Conservation (phyloP, 2,329 filamentous ascomycete genomes). For the Colletotrichum musicola region DNA sequence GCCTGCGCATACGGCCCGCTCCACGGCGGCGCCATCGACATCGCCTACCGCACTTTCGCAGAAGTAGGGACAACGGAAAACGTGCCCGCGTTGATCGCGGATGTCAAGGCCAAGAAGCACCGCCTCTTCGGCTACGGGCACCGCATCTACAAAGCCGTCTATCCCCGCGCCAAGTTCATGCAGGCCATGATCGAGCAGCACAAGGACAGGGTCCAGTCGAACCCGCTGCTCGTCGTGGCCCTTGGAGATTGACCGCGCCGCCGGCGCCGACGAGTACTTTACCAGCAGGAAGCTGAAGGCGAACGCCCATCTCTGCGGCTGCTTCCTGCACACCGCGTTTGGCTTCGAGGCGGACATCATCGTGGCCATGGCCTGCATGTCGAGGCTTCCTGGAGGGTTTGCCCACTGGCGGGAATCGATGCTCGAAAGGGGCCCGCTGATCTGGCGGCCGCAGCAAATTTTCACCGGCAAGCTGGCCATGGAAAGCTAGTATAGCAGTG, state of each 20-base stretch:
- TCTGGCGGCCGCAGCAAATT: constrained; percentile 48
- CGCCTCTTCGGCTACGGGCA: constrained; percentile 60
- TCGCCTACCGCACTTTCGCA: constrained; percentile 57
- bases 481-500: background rate
- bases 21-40: constrained; percentile 63
- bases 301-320: constrained; percentile 59
- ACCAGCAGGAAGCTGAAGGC: constrained; percentile 51
- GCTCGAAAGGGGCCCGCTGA: constrained; percentile 44
- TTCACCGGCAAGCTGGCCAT: constrained; percentile 18
- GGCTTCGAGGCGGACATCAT: constrained; percentile 43
- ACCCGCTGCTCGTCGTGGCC: constrained; percentile 52
- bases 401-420: constrained; percentile 48
- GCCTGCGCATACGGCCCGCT: constrained; percentile 43
- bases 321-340: constrained; percentile 56
- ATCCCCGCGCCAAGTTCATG: constrained; percentile 52
- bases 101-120: constrained; percentile 54
- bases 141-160: constrained; percentile 51
- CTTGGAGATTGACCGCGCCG: constrained; percentile 53
- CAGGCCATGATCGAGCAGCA: constrained; percentile 43
- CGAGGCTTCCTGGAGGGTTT: constrained; percentile 44
- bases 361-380: constrained; percentile 45
- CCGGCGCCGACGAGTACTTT: constrained; percentile 53
- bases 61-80: constrained; percentile 52
- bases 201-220: constrained; percentile 38
- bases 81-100: constrained; percentile 53